Evolutionary conservation across 306 rosid species (phyloP).

Genomic region (Vicia villosa): DNA sequence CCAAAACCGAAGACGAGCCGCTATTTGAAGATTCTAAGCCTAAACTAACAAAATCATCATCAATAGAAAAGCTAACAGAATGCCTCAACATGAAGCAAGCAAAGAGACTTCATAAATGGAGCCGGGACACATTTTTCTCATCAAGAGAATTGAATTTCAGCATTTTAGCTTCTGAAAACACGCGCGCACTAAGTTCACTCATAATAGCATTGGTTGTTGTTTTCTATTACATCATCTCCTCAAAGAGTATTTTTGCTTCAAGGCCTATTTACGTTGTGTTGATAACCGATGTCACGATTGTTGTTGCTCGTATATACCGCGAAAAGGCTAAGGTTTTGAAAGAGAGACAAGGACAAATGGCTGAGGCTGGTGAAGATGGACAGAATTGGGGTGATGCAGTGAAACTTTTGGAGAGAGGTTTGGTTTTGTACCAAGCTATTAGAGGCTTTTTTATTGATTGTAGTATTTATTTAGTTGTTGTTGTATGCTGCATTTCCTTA

Average conservation of each 20-base stretch:
- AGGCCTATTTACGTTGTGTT: constrained; percentile 76
- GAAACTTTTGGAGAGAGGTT: constrained; percentile 79
- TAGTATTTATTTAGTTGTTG: constrained; percentile 73
- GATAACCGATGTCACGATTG: constrained; percentile 63
- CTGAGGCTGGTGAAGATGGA: constrained; percentile 35
- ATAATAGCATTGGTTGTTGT: constrained; percentile 63
- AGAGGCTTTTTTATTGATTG: constrained; percentile 74
- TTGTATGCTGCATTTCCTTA: constrained; percentile 64
- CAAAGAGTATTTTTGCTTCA: constrained; percentile 49
- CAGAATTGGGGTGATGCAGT: constrained; percentile 68
- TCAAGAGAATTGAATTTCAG: constrained; percentile 61
- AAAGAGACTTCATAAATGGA: constrained; percentile 1
- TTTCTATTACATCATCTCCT: constrained; percentile 44
- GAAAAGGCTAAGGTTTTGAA: constrained; percentile 42
- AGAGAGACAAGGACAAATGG: constrained; percentile 43
- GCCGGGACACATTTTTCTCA: constrained; percentile 46
- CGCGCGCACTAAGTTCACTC: constrained; percentile 56
- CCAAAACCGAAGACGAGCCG: constrained; percentile 1
- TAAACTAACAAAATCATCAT: constrained; percentile 13
- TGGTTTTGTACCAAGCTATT: constrained; percentile 75
- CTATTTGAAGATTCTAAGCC: neutral
- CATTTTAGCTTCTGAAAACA: constrained; percentile 65
- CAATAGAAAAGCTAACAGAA: constrained; percentile 14
- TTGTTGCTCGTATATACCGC: constrained; percentile 44
- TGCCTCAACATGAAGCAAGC: constrained; percentile 17